Percentiles rank a stretch among this genome's conserved stretches.
Evolutionary conservation across 2,329 filamentous ascomycete genomes (phyloP).

Genomic region (Penicillium sp.): DNA sequence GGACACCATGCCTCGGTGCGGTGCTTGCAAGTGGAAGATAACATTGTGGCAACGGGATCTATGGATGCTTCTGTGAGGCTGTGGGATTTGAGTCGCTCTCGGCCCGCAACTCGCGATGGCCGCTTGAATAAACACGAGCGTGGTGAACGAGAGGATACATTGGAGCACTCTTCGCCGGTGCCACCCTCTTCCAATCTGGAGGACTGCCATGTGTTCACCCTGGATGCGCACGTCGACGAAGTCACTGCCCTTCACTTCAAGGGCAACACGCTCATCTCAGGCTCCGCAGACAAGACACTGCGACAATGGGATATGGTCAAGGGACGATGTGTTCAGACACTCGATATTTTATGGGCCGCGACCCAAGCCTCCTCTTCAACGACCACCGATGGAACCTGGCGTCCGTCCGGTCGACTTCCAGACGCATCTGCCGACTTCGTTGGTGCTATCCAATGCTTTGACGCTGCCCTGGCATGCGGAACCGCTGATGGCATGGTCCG

Average conservation of each 20-base stretch:
- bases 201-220: conserved; percentile 83
- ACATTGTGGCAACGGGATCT: conserved; percentile 89
- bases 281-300: conserved; percentile 94
- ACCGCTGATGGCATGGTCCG: conserved; percentile 97
- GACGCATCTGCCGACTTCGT: conserved; percentile 82
- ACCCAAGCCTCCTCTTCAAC: conserved; percentile 78
- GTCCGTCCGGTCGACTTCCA: conserved; percentile 62
- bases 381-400: conserved; percentile 64
- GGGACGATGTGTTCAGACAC: conserved; percentile 93
- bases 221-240: conserved; percentile 89
- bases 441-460: conserved; percentile 90
- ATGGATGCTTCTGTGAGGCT: conserved; percentile 91
- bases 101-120: conserved; percentile 68
- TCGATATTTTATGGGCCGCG: conserved; percentile 97
- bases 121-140: conserved; percentile 50
- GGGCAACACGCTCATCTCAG: conserved; percentile 86
- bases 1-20: conserved; percentile 93
- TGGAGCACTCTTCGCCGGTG: conserved; percentile 60
- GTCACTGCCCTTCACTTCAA: conserved; percentile 91
- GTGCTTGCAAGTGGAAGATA: conserved; percentile 90
- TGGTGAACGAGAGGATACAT: conserved; percentile 44
- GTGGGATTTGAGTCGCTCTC: conserved; percentile 89
- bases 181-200: conserved; percentile 72
- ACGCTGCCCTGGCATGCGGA: conserved; percentile 90
- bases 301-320: conserved; percentile 97